Evolutionary conservation across 2,329 filamentous ascomycete species (phyloP), one percentile per base, ranked within the genome.

Genomic region (Colletotrichum tropicicola): DNA sequence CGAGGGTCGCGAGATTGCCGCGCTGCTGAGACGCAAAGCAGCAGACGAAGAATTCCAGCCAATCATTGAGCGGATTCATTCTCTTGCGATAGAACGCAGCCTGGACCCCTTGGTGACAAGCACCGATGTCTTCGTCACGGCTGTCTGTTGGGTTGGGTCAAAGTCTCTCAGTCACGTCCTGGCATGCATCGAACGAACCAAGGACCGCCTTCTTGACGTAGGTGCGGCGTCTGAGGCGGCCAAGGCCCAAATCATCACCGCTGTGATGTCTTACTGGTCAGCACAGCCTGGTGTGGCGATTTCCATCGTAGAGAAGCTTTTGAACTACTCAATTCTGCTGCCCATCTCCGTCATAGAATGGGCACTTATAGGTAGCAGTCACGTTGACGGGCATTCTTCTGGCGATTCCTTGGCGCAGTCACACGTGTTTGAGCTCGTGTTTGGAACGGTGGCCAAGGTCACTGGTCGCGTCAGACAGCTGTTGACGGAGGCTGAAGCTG

Each of bases 131-230:
- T 97, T 97, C 73, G 90, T 97, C 73, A 99, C 95, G 1, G 90
- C 93, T 19, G 94, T 99, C 70, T 96, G 95, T 81, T 96, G 90
- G 79, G 90, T 98, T 51, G 96, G 96, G 45, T 94, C 93, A 68
- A 99, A 99, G 79, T 98, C 95, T 0, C 87, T 99, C 30, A 98
- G 94, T 12, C 96, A 99, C 77, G 93, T 98, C 4, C 87, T 99
- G 15, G 97, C 94, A 8, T 97, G 92, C 76, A 97, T 99, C 69
- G 96, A 99, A 78, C 91, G 96, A 63, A 95, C 92, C 79, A 97
- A 97, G 79, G 92, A 95, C 58, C 90, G 94, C 28, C 88, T 99
- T 1, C 83, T 97, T 2, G 89, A 92, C 62, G 90, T 95, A 37
- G 93, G 93, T 0, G 85, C 90, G 1, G 85, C 89, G 47, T 95